Percentiles rank a stretch among this genome's conserved stretches.
Conservation (phyloP, 176 grass and related monocot species). For the Luzula sylvatica region DNA sequence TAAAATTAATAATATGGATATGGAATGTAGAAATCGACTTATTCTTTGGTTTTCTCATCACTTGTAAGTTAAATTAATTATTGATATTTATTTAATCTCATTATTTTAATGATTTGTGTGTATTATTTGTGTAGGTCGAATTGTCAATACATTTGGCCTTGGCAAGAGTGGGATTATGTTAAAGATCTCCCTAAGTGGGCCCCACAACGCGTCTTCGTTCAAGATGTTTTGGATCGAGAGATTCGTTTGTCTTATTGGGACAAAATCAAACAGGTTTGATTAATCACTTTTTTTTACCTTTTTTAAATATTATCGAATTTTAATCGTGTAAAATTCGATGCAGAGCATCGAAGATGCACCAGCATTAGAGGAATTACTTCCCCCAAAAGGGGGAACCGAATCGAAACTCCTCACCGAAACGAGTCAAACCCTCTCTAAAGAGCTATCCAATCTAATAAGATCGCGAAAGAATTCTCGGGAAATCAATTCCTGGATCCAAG, state of each 20-base stretch:
- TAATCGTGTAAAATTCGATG: no score
- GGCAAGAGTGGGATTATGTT: slow-evolving; percentile 92
- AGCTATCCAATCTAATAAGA: slow-evolving; percentile 67
- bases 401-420: slow-evolving; percentile 32
- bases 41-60: slow-evolving; percentile 99
- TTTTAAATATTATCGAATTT: background rate
- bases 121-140: slow-evolving; percentile 57
- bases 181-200: slow-evolving; percentile 93
- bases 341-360: slow-evolving; percentile 87
- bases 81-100: background rate
- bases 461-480: slow-evolving; percentile 57
- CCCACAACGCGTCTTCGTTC: slow-evolving; percentile 88
- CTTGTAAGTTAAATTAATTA: slow-evolving; percentile 52
- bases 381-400: slow-evolving; percentile 74
- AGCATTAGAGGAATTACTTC: slow-evolving; percentile 72
- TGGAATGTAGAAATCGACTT: slow-evolving; percentile 84
- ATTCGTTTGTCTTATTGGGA: slow-evolving; percentile 78
- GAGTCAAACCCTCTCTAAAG: slow-evolving; percentile 55
- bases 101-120: background rate
- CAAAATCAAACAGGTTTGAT: slow-evolving; percentile 93
- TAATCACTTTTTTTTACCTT: slow-evolving; percentile 6
- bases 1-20: slow-evolving; percentile 89
- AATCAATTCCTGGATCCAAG: slow-evolving; percentile 73
- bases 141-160: slow-evolving; percentile 96
- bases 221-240: slow-evolving; percentile 98